These are phyloP conservation scores for Globisporangium mamillatum DNA, from an alignment of 352 stramenopile genomes.

Conservation along the genomic window DNA sequence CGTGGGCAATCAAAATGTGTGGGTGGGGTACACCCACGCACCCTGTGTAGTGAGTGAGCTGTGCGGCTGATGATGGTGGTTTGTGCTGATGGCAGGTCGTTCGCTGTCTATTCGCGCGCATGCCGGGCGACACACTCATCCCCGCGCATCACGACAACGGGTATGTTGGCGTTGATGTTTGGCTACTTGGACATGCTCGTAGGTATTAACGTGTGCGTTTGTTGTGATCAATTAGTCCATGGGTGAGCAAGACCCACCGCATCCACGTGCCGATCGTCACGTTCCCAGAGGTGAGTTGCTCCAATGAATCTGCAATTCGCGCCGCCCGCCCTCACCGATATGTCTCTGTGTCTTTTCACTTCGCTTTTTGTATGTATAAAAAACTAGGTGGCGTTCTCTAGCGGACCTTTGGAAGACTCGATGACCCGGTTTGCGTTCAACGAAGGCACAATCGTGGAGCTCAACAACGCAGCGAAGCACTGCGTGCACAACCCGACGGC, in stretches of 20 bases:
- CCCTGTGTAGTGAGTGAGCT: neutral
- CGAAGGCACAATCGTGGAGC: constrained; percentile 93
- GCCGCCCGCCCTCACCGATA: neutral
- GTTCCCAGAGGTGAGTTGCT: constrained; percentile 29
- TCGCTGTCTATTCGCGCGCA: constrained; percentile 90
- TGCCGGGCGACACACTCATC: constrained; percentile 92
- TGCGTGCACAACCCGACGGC: constrained; percentile 84
- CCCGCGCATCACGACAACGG: constrained; percentile 96
- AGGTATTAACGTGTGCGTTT: neutral
- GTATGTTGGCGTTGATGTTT: constrained; percentile 14
- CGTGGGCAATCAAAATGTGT: neutral
- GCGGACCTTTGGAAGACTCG: constrained; percentile 54
- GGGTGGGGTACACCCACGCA: neutral
- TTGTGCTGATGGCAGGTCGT: constrained; percentile 50
- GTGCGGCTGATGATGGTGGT: neutral
- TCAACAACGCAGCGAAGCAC: constrained; percentile 97
- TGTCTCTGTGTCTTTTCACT: neutral
- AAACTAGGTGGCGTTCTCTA: constrained; percentile 45
- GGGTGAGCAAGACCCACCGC: constrained; percentile 92
- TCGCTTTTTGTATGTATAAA: neutral
- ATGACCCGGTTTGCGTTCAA: constrained; percentile 81
- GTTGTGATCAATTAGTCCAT: constrained; percentile 31
- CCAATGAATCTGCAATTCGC: neutral
- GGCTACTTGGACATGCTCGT: neutral
- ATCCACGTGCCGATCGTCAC: constrained; percentile 94